These are phyloP conservation scores for Pseudogymnoascus sp. DNA, from an alignment of 2,329 filamentous ascomycete genomes.

Conservation along the genomic window DNA sequence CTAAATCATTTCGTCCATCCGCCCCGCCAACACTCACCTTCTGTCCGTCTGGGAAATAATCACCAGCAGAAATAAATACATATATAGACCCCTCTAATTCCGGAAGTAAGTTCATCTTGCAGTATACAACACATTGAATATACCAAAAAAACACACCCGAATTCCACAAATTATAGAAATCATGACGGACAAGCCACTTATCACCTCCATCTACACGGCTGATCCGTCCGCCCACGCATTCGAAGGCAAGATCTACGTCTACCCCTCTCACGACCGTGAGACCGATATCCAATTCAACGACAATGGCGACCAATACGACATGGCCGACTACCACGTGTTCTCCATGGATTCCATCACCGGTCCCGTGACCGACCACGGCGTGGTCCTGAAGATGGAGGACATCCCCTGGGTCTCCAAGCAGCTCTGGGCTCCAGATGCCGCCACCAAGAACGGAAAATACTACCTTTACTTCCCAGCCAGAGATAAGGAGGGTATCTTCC, in stretches of 20 bases:
- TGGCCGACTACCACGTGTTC: constrained; percentile 74
- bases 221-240: constrained; percentile 78
- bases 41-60: background rate
- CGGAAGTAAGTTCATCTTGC: background rate
- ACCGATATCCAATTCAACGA: constrained; percentile 70
- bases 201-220: constrained; percentile 69
- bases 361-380: constrained; percentile 63
- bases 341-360: constrained; percentile 46
- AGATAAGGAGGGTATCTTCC: constrained; percentile 61
- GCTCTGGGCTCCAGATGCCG: constrained; percentile 74
- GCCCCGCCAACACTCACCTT: constrained; percentile 6
- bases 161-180: background rate
- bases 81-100: constrained; percentile 1
- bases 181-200: constrained; percentile 43
- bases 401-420: constrained; percentile 73
- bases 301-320: constrained; percentile 78
- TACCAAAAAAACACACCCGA: background rate
- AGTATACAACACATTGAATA: background rate
- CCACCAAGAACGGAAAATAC: constrained; percentile 60
- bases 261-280: constrained; percentile 73
- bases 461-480: constrained; percentile 73
- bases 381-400: constrained; percentile 56
- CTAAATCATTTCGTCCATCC: background rate
- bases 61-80: background rate
- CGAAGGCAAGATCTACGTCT: constrained; percentile 67